Evolutionary conservation across 192 early-diverging fungal species (phyloP).

Genomic region (Backusella tarrabulga): DNA sequence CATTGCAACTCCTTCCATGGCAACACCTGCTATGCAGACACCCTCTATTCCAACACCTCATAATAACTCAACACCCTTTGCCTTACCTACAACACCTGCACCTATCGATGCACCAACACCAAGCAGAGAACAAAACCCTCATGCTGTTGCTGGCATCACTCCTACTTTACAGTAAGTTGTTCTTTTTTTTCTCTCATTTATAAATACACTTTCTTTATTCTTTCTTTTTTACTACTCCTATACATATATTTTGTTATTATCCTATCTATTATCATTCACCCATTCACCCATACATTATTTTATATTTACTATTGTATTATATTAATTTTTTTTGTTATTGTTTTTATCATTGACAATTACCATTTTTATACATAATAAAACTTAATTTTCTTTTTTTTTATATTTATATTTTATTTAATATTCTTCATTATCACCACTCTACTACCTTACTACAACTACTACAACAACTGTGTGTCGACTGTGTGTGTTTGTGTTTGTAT

Average conservation of each 20-base stretch:
- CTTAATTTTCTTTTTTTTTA: background rate
- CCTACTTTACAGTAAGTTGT: slow-evolving; percentile 64
- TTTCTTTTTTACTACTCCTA: background rate
- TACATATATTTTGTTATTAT: background rate
- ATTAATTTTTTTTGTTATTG: slow-evolving; percentile 3
- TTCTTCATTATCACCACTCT: background rate
- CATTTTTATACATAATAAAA: slow-evolving; percentile 10
- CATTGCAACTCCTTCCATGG: slow-evolving; percentile 37
- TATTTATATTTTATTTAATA: background rate
- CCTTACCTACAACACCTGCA: slow-evolving; percentile 39
- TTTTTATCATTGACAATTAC: slow-evolving; percentile 2
- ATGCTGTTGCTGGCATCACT: slow-evolving; percentile 54
- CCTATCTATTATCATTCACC: background rate
- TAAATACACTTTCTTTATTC: background rate
- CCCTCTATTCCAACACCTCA: slow-evolving; percentile 26
- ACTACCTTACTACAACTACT: background rate
- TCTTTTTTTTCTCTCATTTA: slow-evolving; percentile 5
- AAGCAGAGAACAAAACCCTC: slow-evolving; percentile 40
- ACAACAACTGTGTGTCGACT: background rate
- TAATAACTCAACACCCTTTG: slow-evolving; percentile 32
- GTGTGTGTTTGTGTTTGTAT: slow-evolving; percentile 4
- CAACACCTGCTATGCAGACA: slow-evolving; percentile 35
- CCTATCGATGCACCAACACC: slow-evolving; percentile 43
- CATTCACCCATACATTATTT: background rate
- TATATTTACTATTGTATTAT: background rate